Evolutionary conservation across 331 rosid species (phyloP).

Genomic region (Pyrus hybrid): DNA sequence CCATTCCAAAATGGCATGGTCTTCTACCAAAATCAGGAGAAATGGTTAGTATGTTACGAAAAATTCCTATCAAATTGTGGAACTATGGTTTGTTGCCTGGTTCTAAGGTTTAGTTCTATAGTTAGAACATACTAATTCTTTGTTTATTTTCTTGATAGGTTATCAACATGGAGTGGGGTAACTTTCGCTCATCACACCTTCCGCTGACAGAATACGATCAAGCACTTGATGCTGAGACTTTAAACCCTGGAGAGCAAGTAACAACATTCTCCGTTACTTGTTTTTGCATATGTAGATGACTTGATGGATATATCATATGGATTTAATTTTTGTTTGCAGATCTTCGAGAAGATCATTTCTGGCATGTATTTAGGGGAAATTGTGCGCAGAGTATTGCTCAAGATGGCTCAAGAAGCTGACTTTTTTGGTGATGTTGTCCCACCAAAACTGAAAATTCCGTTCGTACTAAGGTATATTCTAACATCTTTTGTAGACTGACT

Average conservation of each 20-base stretch:
- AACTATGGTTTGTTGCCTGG: background rate
- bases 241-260: slow-evolving; percentile 99
- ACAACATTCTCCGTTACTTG: background rate
- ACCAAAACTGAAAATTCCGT: slow-evolving; percentile 64
- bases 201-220: slow-evolving; percentile 86
- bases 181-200: slow-evolving; percentile 78
- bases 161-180: slow-evolving; percentile 99
- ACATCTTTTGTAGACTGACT: background rate
- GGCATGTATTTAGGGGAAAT: slow-evolving; percentile 98
- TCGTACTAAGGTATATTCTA: slow-evolving; percentile 56
- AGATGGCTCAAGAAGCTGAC: slow-evolving; percentile 83
- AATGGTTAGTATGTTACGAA: slow-evolving; percentile 46
- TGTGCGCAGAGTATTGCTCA: slow-evolving; percentile 68
- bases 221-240: slow-evolving; percentile 63
- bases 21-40: slow-evolving; percentile 84
- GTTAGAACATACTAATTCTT: background rate
- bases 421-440: slow-evolving; percentile 86
- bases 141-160: slow-evolving; percentile 38
- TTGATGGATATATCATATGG: slow-evolving; percentile 14
- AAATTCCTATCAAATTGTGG: background rate
- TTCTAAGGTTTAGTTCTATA: background rate
- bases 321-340: slow-evolving; percentile 41
- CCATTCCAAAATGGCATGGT: slow-evolving; percentile 97
- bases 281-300: slow-evolving; percentile 5
- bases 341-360: slow-evolving; percentile 82